Evolutionary conservation across 108 stramenopile genomes (phyloP).

Genomic region (Thalassiosira profunda): DNA sequence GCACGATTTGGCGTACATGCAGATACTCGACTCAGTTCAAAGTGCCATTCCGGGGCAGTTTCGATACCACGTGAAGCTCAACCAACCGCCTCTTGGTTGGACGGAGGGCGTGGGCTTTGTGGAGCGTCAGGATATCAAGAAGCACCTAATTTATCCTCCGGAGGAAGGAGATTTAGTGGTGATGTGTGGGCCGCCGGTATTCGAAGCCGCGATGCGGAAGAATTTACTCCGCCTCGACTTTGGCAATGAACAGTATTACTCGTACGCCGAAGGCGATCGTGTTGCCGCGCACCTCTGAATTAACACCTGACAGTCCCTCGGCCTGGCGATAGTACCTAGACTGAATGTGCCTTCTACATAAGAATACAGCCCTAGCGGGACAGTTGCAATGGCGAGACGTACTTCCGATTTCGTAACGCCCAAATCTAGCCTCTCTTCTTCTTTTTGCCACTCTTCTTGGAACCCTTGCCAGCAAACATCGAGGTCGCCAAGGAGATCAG

Average conservation of each 20-base stretch:
- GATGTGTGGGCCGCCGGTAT: conserved; percentile 58
- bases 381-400: no score
- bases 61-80: conserved; percentile 45
- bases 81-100: conserved; percentile 58
- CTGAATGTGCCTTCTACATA: no score
- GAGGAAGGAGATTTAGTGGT: conserved; percentile 36
- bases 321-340: no score
- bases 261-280: conserved; percentile 32
- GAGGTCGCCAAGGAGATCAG: no score
- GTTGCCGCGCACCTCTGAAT: conserved; percentile 31
- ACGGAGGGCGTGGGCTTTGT: conserved; percentile 61
- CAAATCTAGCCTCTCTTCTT: no score
- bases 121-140: conserved; percentile 31
- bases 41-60: conserved; percentile 29
- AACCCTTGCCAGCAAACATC: no score
- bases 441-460: no score
- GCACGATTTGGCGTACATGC: conserved; percentile 51
- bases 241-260: conserved; percentile 28
- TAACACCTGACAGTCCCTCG: no score
- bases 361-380: no score
- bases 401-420: no score
- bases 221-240: conserved; percentile 33
- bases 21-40: conserved; percentile 28
- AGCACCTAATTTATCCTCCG: conserved; percentile 38
- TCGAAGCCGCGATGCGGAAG: conserved; percentile 49